phyloP scores from a whole-genome alignment of 331 rosid species.

The Saraca asoca region DNA sequence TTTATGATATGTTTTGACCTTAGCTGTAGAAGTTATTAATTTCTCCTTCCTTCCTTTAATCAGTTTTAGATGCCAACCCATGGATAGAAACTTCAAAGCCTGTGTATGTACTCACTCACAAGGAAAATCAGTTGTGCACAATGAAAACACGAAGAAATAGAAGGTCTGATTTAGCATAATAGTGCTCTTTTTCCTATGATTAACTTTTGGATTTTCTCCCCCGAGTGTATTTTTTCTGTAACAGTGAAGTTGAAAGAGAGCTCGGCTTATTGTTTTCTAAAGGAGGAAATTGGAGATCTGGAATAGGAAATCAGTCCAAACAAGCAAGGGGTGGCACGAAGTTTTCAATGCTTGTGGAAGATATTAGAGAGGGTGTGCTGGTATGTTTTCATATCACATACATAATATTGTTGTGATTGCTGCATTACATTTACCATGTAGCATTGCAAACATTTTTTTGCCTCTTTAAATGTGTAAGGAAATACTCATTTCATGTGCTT shows the following conservation, averaged over 20 bases:
- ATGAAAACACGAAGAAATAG: slow-evolving; percentile 93
- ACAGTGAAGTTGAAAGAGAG: slow-evolving; percentile 94
- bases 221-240: slow-evolving; percentile 26
- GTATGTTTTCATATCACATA: no score
- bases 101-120: slow-evolving; percentile 85
- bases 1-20: no score
- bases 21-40: no score
- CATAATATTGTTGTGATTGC: no score
- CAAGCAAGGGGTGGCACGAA: slow-evolving; percentile 66
- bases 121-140: slow-evolving; percentile 86
- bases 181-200: neutral
- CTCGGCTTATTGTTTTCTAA: slow-evolving; percentile 86
- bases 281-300: slow-evolving; percentile 68
- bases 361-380: slow-evolving; percentile 88
- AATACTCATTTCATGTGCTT: no score
- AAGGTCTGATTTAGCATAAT: slow-evolving; percentile 48
- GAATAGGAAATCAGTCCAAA: slow-evolving; percentile 65
- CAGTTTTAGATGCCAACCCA: slow-evolving; percentile 91
- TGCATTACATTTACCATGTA: no score
- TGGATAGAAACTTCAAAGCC: slow-evolving; percentile 96
- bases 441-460: no score
- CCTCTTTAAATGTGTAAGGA: no score
- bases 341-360: slow-evolving; percentile 96
- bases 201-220: slow-evolving; percentile 19
- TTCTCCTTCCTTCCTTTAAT: slow-evolving; percentile 18